phyloP scores from a whole-genome alignment of 306 rosid species.

The Lotus japonicus region DNA sequence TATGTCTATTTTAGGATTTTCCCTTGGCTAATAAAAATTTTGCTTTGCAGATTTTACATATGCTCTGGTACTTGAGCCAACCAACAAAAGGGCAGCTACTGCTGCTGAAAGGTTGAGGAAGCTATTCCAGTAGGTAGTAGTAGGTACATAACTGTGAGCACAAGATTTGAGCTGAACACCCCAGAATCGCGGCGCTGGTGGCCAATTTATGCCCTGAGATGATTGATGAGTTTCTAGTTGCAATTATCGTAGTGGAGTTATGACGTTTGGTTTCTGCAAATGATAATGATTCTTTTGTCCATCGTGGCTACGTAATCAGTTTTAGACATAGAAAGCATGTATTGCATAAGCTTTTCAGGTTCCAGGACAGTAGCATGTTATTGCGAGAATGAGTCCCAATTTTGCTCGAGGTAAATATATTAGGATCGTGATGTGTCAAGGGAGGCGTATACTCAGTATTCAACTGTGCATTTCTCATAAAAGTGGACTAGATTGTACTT shows the following conservation, averaged over 20 bases:
- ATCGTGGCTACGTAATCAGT: constrained; percentile 17
- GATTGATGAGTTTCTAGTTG: constrained; percentile 16
- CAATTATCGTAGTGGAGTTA: constrained; percentile 17
- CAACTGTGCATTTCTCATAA: neutral
- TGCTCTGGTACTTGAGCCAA: constrained; percentile 96
- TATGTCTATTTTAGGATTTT: neutral
- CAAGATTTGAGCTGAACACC: neutral
- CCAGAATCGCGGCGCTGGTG: constrained; percentile 8
- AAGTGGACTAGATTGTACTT: neutral
- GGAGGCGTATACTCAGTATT: constrained; percentile 24
- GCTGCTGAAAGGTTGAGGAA: constrained; percentile 76
- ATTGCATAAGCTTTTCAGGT: constrained; percentile 1
- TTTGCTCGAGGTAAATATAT: constrained; percentile 39
- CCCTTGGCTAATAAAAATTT: constrained; percentile 13
- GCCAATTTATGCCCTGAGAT: neutral
- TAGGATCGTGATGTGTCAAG: constrained; percentile 34
- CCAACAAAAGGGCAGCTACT: constrained; percentile 82
- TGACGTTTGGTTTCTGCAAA: constrained; percentile 24
- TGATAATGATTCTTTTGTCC: constrained; percentile 27
- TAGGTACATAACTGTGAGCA: neutral
- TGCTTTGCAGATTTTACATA: constrained; percentile 62
- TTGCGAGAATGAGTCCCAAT: constrained; percentile 35
- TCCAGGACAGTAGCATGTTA: neutral
- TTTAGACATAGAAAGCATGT: constrained; percentile 28
- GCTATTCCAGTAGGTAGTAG: constrained; percentile 46